Evolutionary conservation across 257 asterid species (phyloP), one percentile per base, ranked within the genome.

Genomic region (Jacaranda mimosifolia): DNA sequence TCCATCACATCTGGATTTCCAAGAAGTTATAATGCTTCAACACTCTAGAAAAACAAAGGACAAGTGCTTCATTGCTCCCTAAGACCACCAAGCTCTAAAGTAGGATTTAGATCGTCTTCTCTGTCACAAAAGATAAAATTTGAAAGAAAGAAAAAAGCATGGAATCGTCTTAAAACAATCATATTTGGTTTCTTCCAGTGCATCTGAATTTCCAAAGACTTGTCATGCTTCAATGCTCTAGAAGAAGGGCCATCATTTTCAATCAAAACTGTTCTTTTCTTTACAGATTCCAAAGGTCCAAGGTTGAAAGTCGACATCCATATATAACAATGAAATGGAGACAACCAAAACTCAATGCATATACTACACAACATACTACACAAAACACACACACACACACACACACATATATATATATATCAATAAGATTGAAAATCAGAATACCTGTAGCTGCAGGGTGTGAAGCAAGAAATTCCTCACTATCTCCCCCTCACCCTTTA

Each of bases 381-480:
- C 32, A 26, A 26, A 26, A 26, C 32, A 26, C 2, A 26, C 32
- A 26, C 2, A 26, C 32, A 26, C 2, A 26, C 32, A 26, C 2
- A 26, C 32, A 26, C 2, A 26, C 2, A 26, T 26, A 75, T 12
- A 35, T 19, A 0, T 14, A 45, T 11, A 7, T 46, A 78, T n/a
- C 67, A 77, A 59, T 7, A 77, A 49, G 17, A 70, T 40, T 9
- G 38, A 26, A 76, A 74, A 35, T 18, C 55, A 65, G 26, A 68
- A 56, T 74, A 95, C 99, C 99, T 95, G 99, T 66, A 95, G 86
- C 76, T 95, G 99, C 86, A 95, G 68, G 48, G 97, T 95, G 77
- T 95, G 97, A 71, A 95, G 96, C 80, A 95, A 89, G 86, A 95
- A 95, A 74, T 92, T 93, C 84, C 86, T 86, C 71, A 93, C 98